A percentile compares a stretch with the other conserved stretches of the same genome.
Conservation (phyloP, 306 rosid species). For the Lotus japonicus region DNA sequence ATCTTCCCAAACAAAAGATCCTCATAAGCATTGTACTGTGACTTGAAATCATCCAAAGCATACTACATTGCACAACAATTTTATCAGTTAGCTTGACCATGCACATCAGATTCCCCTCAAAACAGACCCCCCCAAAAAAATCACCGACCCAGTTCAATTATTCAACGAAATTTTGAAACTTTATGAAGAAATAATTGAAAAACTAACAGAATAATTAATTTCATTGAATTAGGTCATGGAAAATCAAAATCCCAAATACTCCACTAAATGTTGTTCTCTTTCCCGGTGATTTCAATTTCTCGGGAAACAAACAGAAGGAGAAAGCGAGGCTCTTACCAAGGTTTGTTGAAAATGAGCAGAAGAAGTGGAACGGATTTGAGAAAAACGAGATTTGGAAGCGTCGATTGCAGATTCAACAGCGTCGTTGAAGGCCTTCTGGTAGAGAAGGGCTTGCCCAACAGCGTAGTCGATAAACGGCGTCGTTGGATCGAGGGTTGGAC, state of each 20-base stretch:
- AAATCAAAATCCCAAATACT: not conserved
- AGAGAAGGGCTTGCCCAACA: constrained; percentile 53
- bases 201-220: not conserved
- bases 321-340: constrained; percentile 29
- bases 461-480: constrained; percentile 59
- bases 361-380: constrained; percentile 70
- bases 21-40: constrained; percentile 57
- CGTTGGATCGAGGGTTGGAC: constrained; percentile 30
- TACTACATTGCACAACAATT: constrained; percentile 35
- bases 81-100: not conserved
- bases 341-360: constrained; percentile 59
- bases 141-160: not conserved
- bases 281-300: not conserved
- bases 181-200: not conserved
- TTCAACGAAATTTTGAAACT: not conserved
- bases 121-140: not conserved
- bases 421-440: constrained; percentile 47
- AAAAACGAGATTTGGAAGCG: constrained; percentile 55
- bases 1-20: constrained; percentile 53
- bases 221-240: not conserved
- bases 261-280: not conserved
- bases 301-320: not conserved
- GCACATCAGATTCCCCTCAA: not conserved
- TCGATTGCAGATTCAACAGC: constrained; percentile 49
- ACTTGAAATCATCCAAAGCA: constrained; percentile 53